phyloP scores from a whole-genome alignment of 2,329 filamentous ascomycete species.

The Dactylonectria estremocensis region DNA sequence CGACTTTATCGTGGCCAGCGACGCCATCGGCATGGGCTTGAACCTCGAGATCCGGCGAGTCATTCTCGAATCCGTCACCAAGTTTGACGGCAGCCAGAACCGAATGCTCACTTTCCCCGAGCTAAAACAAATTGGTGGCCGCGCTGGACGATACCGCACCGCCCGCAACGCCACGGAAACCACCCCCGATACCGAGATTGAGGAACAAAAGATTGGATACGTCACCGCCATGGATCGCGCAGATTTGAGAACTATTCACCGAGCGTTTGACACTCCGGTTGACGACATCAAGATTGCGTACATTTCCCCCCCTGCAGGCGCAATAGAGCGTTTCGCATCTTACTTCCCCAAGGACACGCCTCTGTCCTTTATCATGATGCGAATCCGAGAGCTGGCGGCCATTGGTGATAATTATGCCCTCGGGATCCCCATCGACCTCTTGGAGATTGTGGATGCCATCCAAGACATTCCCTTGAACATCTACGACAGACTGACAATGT shows the following conservation, averaged over 20 bases:
- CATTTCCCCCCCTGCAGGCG: slow-evolving; percentile 78
- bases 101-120: slow-evolving; percentile 79
- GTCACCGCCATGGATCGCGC: slow-evolving; percentile 84
- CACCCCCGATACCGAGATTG: slow-evolving; percentile 21
- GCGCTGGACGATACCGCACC: slow-evolving; percentile 88
- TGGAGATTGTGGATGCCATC: slow-evolving; percentile 81
- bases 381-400: slow-evolving; percentile 78
- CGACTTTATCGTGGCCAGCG: slow-evolving; percentile 92
- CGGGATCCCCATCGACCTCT: slow-evolving; percentile 68
- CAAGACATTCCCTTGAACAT: slow-evolving; percentile 80
- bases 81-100: slow-evolving; percentile 75
- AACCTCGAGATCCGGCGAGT: slow-evolving; percentile 94
- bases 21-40: slow-evolving; percentile 97
- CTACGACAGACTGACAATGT: slow-evolving; percentile 82
- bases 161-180: slow-evolving; percentile 57
- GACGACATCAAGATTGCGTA: slow-evolving; percentile 79
- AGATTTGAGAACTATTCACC: slow-evolving; percentile 75
- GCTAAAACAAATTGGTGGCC: slow-evolving; percentile 94
- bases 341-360: slow-evolving; percentile 88
- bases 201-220: slow-evolving; percentile 71
- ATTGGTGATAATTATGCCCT: slow-evolving; percentile 79
- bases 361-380: slow-evolving; percentile 85
- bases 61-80: slow-evolving; percentile 85
- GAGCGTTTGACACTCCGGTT: slow-evolving; percentile 75
- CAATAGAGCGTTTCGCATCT: slow-evolving; percentile 82